Base-by-base conservation (phyloP, 148 eudicot genomes). In the Selenicereus undatus region DNA sequence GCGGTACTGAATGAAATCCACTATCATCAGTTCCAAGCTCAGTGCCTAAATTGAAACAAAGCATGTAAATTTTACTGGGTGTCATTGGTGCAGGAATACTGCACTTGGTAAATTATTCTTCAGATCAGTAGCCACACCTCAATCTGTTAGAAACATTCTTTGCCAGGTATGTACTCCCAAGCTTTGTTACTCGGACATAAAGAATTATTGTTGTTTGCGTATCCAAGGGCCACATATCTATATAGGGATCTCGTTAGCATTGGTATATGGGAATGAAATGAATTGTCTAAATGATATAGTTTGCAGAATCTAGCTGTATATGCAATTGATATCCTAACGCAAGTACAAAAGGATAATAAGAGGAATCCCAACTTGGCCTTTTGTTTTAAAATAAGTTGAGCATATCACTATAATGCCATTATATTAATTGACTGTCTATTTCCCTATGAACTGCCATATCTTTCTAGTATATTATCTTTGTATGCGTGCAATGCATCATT, bases 71-170 rank as follows among this genome's bases (percentile, higher is more conserved):
- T 75, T 14, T 29, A 62, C 16, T 68, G 52, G 30, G 16, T 82
- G 54, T 71, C 58, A 2, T 82, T 87, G 81, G 45, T 86, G 62
- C 91, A 96, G 99, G 88, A 89, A 92, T 86, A 96, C 99, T 50
- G 80, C 80, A 78, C 79, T 96, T 39, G 99, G 99, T 73, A 93
- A 93, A 86, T 81, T 87, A 51, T 96, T 96, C 72, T 96, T 86
- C 83, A 86, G 36, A 82, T 77, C 88, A 56, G 97, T 96, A 77
- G 99, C 99, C 73, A 93, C 95, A 1, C 83, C 89, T 73, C 93
- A 91, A 77, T 85, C 98, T 51, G 95, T 96, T 80, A 89, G 83
- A 85, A 92, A 87, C 84, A 96, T 96, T 79, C 98, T 96, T 77
- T 88, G 87, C 84, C 99, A 95, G 97, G 99, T 93, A 87, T 60